These are phyloP conservation scores for Russula sp. DNA, from an alignment of 768 basidiomycete species.

Conservation along the genomic window DNA sequence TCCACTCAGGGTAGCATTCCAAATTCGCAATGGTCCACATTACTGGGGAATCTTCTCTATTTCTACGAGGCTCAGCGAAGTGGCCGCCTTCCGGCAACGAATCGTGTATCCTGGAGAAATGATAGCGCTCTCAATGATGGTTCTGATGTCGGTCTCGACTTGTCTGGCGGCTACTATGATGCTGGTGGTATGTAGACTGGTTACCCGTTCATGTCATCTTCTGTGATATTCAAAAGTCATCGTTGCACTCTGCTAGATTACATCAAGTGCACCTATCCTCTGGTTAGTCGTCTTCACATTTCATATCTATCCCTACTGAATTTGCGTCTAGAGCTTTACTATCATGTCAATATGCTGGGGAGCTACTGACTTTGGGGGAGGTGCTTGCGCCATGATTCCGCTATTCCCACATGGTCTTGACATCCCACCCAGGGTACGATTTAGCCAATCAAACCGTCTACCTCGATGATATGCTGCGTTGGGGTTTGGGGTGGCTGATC, in stretches of 20 bases:
- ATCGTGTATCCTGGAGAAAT: conserved; percentile 86
- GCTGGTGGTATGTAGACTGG: conserved; percentile 64
- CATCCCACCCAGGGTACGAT: conserved; percentile 61
- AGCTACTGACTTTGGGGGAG: conserved; percentile 77
- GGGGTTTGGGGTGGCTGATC: conserved; percentile 90
- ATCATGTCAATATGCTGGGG: conserved; percentile 91
- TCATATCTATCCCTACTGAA: conserved; percentile 12
- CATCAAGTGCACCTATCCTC: conserved; percentile 82
- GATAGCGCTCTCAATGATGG: conserved; percentile 78
- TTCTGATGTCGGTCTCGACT: conserved; percentile 63
- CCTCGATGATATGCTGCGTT: conserved; percentile 86
- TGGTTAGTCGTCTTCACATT: conserved; percentile 48
- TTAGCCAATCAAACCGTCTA: conserved; percentile 83
- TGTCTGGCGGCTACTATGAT: conserved; percentile 89
- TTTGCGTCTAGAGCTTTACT: conserved; percentile 58
- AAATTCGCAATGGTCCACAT: conserved; percentile 77
- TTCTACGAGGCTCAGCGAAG: conserved; percentile 93
- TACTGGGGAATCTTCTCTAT: conserved; percentile 78
- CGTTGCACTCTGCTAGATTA: conserved; percentile 54
- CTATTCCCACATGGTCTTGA: background rate
- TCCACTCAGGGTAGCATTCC: conserved; percentile 43
- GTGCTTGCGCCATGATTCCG: conserved; percentile 37
- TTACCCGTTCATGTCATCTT: background rate
- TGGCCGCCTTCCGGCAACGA: conserved; percentile 62
- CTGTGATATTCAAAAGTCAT: background rate